These are phyloP conservation scores for Diophrys appendiculata DNA, from an alignment of 73 alveolate species.

Conservation along the genomic window DNA sequence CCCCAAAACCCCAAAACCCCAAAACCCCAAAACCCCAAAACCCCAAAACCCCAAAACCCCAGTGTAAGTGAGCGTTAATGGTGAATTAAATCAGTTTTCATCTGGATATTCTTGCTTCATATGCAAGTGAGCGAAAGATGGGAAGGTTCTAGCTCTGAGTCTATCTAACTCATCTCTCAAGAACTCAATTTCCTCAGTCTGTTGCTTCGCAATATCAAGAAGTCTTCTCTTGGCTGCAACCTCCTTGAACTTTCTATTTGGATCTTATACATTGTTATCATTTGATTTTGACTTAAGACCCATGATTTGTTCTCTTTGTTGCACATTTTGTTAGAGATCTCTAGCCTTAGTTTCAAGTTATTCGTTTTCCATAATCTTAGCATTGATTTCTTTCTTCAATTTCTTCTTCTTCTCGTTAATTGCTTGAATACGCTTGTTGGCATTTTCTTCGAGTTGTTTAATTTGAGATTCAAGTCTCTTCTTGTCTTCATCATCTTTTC, in stretches of 20 bases:
- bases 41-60: too few relatives aligned
- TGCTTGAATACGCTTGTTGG: constrained; percentile 80
- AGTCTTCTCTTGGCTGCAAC: constrained; percentile 84
- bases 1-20: too few relatives aligned
- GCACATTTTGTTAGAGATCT: constrained; percentile 80
- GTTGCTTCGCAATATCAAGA: constrained; percentile 81
- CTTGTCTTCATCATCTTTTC: constrained; percentile 86
- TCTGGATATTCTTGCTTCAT: constrained; percentile 90
- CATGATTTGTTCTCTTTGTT: constrained; percentile 86
- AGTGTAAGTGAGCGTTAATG: too few relatives aligned
- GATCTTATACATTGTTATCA: constrained; percentile 80
- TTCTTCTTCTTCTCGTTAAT: constrained; percentile 83
- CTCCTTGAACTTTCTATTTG: constrained; percentile 69
- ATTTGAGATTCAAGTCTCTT: constrained; percentile 70
- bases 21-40: too few relatives aligned
- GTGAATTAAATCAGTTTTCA: constrained; percentile 59
- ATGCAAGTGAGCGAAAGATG: constrained; percentile 93
- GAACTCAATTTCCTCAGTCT: constrained; percentile 93
- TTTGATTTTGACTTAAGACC: constrained; percentile 74
- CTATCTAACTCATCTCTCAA: constrained; percentile 95
- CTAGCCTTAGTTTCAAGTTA: constrained; percentile 84
- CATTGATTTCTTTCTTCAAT: constrained; percentile 77
- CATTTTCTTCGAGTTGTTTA: constrained; percentile 80
- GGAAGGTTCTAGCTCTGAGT: constrained; percentile 96
- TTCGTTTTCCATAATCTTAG: constrained; percentile 80